Conservation (phyloP, 2,329 filamentous ascomycete genomes). For the Claviceps lovelessii region DNA sequence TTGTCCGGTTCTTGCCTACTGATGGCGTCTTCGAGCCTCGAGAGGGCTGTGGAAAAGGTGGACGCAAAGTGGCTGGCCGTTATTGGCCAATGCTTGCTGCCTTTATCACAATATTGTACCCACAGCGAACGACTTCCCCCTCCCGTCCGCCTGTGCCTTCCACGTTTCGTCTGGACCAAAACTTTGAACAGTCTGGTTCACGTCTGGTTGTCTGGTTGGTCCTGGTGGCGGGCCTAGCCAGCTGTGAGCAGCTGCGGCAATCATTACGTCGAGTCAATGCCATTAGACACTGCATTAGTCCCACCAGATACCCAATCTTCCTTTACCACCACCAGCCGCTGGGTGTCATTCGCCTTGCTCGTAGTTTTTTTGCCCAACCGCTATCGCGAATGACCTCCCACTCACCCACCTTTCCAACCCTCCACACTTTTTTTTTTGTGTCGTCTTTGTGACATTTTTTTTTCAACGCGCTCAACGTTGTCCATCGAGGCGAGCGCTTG, state of each 20-base stretch:
- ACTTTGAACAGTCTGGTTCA: no score
- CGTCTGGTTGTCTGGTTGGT: no score
- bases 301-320: neutral
- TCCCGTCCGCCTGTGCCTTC: neutral
- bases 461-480: neutral
- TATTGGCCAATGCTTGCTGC: neutral
- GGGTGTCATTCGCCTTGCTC: neutral
- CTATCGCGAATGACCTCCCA: conserved; percentile 6
- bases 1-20: no score
- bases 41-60: neutral
- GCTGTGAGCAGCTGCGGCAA: neutral
- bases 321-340: neutral
- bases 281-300: neutral
- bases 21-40: no score
- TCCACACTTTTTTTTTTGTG: neutral
- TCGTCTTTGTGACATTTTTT: neutral
- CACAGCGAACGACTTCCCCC: neutral
- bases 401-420: conserved; percentile 1
- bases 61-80: neutral
- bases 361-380: conserved; percentile 1
- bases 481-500: conserved; percentile 1
- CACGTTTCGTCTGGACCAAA: neutral
- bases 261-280: neutral
- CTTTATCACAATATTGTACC: neutral
- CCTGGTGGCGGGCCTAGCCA: neutral